Evolutionary conservation across 805 yeast species (phyloP).

Genomic region (Hanseniaspora osmophila): DNA sequence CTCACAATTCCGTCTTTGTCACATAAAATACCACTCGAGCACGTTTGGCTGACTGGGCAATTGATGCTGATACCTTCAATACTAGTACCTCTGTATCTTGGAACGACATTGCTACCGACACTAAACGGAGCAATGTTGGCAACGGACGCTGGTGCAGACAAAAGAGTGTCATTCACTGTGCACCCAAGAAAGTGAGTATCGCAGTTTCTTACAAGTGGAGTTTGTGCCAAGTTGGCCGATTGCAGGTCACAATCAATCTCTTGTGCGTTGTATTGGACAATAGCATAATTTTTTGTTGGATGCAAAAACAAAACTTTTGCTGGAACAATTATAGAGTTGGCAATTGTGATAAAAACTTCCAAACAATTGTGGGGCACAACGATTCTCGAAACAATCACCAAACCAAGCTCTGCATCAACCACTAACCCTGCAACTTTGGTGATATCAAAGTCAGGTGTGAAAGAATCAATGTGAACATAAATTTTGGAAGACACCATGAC

Average conservation of each 20-base stretch:
- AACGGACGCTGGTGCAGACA: conserved; percentile 61
- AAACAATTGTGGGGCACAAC: conserved; percentile 66
- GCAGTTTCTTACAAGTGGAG: conserved; percentile 60
- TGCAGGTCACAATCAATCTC: conserved; percentile 56
- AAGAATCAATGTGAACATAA: conserved; percentile 67
- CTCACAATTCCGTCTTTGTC: conserved; percentile 67
- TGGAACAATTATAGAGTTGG: conserved; percentile 72
- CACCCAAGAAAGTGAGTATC: conserved; percentile 68
- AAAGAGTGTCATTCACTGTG: conserved; percentile 53
- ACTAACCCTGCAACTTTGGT: conserved; percentile 61
- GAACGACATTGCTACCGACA: conserved; percentile 55
- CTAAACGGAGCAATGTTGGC: conserved; percentile 64
- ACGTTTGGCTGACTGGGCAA: conserved; percentile 54
- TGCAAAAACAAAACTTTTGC: conserved; percentile 73
- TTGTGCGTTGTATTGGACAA: conserved; percentile 67
- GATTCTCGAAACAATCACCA: conserved; percentile 62
- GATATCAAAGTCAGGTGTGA: conserved; percentile 31
- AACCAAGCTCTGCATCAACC: conserved; percentile 68
- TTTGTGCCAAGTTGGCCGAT: conserved; percentile 47
- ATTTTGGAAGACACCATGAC: conserved; percentile 53
- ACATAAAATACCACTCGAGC: conserved; percentile 66
- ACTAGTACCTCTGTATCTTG: conserved; percentile 77
- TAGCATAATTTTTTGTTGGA: conserved; percentile 77
- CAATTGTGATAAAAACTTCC: conserved; percentile 65
- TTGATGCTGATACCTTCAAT: conserved; percentile 67